phyloP scores from a whole-genome alignment of 345 rosid species.

The Orychophragmus violaceus region DNA sequence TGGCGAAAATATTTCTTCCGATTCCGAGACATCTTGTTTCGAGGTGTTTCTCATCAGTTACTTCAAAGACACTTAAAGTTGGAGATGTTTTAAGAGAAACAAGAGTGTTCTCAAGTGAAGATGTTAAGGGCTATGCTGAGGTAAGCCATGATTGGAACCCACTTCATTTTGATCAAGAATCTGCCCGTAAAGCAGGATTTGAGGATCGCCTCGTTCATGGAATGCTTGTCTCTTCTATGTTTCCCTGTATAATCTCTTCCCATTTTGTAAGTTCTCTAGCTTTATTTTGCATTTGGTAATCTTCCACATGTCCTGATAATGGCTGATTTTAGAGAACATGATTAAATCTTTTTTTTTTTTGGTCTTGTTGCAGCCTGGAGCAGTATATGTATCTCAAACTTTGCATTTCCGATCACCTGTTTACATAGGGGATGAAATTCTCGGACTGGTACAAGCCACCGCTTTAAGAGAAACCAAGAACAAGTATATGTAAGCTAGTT shows the following conservation, averaged over 20 bases:
- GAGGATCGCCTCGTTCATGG: slow-evolving; percentile 77
- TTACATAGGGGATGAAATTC: slow-evolving; percentile 60
- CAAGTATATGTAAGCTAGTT: slow-evolving; percentile 50
- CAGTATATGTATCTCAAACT: slow-evolving; percentile 73
- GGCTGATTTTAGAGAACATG: not conserved
- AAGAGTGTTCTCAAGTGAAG: slow-evolving; percentile 59
- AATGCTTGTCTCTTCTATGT: slow-evolving; percentile 80
- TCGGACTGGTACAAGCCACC: slow-evolving; percentile 48
- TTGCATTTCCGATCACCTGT: slow-evolving; percentile 74
- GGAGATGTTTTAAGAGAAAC: slow-evolving; percentile 57
- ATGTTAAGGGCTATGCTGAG: slow-evolving; percentile 58
- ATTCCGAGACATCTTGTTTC: slow-evolving; percentile 17
- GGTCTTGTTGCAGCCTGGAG: slow-evolving; percentile 60
- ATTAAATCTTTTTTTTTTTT: slow-evolving; percentile 31
- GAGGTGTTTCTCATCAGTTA: slow-evolving; percentile 43
- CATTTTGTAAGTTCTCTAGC: slow-evolving; percentile 52
- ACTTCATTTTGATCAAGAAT: slow-evolving; percentile 61
- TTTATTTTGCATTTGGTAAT: not conserved
- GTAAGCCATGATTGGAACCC: slow-evolving; percentile 73
- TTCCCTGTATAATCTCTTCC: slow-evolving; percentile 71
- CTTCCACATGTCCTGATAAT: not conserved
- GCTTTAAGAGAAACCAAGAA: slow-evolving; percentile 50
- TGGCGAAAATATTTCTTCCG: slow-evolving; percentile 21
- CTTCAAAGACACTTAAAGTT: slow-evolving; percentile 35
- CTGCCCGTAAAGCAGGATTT: slow-evolving; percentile 54